Percentiles rank a stretch among this genome's conserved stretches.
phyloP scores from a whole-genome alignment of 495 filamentous ascomycete genomes.

The Penicillium desertorum region DNA sequence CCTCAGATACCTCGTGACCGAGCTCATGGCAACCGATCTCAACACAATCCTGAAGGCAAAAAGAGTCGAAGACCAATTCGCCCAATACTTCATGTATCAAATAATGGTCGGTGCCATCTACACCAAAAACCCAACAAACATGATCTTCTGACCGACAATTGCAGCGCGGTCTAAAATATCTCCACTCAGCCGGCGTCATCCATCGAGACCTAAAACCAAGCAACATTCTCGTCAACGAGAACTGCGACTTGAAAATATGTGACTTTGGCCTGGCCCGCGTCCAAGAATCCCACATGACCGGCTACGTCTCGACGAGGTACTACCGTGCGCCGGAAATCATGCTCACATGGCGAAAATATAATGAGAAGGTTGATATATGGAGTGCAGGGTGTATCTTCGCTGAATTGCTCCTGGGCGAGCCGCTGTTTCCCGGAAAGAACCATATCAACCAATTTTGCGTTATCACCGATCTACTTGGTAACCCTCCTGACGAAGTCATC shows the following conservation, averaged over 20 bases:
- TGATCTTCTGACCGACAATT: constrained; percentile 27
- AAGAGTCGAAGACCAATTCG: constrained; percentile 96
- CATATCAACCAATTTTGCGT: constrained; percentile 99
- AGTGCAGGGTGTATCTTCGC: constrained; percentile 98
- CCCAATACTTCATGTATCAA: constrained; percentile 98
- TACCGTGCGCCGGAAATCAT: constrained; percentile 98
- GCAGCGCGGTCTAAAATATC: constrained; percentile 95
- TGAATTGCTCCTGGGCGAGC: constrained; percentile 96
- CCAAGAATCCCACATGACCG: constrained; percentile 98
- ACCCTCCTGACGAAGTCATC: constrained; percentile 93
- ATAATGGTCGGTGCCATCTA: constrained; percentile 64
- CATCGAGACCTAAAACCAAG: constrained; percentile 96
- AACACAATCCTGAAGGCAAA: constrained; percentile 89
- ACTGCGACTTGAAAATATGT: constrained; percentile 98
- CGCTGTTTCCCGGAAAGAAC: constrained; percentile 95
- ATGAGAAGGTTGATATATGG: constrained; percentile 99
- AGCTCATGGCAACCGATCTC: constrained; percentile 93
- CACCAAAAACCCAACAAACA: neutral
- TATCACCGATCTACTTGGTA: constrained; percentile 93
- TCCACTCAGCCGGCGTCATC: constrained; percentile 97
- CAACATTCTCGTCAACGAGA: constrained; percentile 98
- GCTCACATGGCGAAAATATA: constrained; percentile 99
- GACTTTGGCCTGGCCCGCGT: constrained; percentile 96
- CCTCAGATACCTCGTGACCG: constrained; percentile 90
- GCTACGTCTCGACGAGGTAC: constrained; percentile 97